Conservation (phyloP, 208 protist species). For the Wallacemonas collosoma region DNA sequence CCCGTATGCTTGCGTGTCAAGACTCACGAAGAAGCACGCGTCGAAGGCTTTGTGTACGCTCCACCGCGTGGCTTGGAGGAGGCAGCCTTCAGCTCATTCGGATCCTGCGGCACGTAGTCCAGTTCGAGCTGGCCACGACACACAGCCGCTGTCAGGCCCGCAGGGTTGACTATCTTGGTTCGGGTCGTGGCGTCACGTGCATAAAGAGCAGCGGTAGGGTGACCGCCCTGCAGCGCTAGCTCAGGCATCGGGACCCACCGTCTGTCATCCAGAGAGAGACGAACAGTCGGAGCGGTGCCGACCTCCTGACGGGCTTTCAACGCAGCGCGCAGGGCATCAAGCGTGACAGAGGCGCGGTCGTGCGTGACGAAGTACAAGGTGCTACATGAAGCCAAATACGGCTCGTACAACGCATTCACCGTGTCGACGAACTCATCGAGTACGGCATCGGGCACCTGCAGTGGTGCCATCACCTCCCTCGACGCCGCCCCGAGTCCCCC, state of each 20-base stretch:
- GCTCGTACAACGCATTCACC: slow-evolving; percentile 25
- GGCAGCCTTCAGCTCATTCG: background rate
- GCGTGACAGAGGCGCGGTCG: slow-evolving; percentile 29
- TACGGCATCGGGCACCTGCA: slow-evolving; percentile 3
- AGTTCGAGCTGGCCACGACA: slow-evolving; percentile 48
- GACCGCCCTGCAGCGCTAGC: slow-evolving; percentile 28
- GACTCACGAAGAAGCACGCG: background rate
- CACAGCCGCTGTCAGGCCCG: slow-evolving; percentile 39
- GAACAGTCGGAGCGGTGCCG: slow-evolving; percentile 6
- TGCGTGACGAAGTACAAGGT: slow-evolving; percentile 50
- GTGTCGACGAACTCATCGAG: slow-evolving; percentile 13
- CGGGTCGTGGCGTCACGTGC: slow-evolving; percentile 25
- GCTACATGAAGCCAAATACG: slow-evolving; percentile 27
- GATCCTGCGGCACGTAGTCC: slow-evolving; percentile 26
- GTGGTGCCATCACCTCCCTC: background rate
- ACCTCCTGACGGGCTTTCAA: background rate
- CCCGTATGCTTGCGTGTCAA: too few relatives aligned
- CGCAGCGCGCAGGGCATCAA: slow-evolving; percentile 12
- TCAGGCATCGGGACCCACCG: slow-evolving; percentile 67
- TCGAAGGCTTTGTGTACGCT: background rate
- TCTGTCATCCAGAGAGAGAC: slow-evolving; percentile 37
- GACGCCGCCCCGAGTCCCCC: slow-evolving; percentile 4
- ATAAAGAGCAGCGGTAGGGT: slow-evolving; percentile 35
- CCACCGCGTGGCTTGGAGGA: background rate
- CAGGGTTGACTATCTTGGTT: slow-evolving; percentile 31